Conservation (phyloP, 179 eudicot species). For the Camellia oleifera region DNA sequence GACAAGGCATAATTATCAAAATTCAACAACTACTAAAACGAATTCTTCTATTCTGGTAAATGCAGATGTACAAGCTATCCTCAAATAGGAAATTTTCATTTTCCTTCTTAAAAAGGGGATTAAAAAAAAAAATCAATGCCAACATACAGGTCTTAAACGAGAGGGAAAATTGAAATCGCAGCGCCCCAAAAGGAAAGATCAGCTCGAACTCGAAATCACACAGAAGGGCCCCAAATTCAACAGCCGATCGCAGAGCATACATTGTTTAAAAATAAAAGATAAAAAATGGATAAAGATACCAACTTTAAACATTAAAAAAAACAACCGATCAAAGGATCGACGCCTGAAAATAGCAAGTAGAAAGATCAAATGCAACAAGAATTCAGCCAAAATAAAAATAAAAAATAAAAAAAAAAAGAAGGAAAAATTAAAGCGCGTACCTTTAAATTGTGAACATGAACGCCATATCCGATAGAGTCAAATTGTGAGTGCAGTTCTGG, state of each 20-base stretch:
- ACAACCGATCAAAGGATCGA: conserved; percentile 12
- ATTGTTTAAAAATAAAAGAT: neutral
- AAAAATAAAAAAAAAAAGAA: too few relatives aligned
- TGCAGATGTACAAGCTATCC: neutral
- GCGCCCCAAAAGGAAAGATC: neutral
- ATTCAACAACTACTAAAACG: neutral
- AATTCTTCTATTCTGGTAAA: neutral
- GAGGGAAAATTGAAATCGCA: conserved; percentile 9
- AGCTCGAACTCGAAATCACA: conserved; percentile 16
- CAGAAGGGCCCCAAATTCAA: conserved; percentile 16
- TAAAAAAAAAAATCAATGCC: neutral
- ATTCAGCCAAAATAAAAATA: neutral
- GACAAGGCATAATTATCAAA: neutral
- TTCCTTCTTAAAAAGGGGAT: neutral
- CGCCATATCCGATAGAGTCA: neutral
- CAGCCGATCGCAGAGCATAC: conserved; percentile 3
- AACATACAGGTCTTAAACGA: neutral
- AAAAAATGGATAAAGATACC: neutral
- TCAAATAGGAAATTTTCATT: neutral
- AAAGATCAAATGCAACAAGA: conserved; percentile 4
- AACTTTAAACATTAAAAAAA: conserved; percentile 2
- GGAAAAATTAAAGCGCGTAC: conserved; percentile 2
- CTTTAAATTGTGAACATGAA: conserved; percentile 12
- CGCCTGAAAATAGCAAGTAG: neutral
- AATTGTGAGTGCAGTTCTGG: neutral